These are phyloP conservation scores for Erucastrum elatum DNA, from an alignment of 345 rosid genomes.

Conservation along the genomic window DNA sequence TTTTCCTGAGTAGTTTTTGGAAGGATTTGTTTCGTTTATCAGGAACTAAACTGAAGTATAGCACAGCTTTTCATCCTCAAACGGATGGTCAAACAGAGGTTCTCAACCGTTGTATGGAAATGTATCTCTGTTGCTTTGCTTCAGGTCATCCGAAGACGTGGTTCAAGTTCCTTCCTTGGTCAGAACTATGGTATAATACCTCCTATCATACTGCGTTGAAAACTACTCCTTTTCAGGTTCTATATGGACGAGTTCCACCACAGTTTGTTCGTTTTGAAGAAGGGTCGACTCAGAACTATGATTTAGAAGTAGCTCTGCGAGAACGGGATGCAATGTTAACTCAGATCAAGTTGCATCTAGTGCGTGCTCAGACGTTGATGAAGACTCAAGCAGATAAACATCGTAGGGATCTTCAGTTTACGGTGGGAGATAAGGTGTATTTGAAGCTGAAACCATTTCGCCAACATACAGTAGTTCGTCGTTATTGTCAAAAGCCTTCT, in stretches of 20 bases:
- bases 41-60: no score
- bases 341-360: neutral
- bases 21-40: no score
- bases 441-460: neutral
- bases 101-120: no score
- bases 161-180: no score
- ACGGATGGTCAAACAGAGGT: no score
- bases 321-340: neutral
- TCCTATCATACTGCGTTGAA: no score
- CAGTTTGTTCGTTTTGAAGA: neutral
- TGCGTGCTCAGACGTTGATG: neutral
- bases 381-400: neutral
- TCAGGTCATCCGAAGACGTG: no score
- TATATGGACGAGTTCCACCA: neutral
- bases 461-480: neutral
- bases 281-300: neutral
- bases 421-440: neutral
- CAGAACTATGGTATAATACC: no score
- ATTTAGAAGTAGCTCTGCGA: neutral
- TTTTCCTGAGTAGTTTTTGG: no score
- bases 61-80: no score
- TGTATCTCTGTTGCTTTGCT: no score
- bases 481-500: neutral
- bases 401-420: neutral
- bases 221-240: neutral